phyloP scores from a whole-genome alignment of 2,329 filamentous ascomycete species.

The Hypomyces perniciosus region DNA sequence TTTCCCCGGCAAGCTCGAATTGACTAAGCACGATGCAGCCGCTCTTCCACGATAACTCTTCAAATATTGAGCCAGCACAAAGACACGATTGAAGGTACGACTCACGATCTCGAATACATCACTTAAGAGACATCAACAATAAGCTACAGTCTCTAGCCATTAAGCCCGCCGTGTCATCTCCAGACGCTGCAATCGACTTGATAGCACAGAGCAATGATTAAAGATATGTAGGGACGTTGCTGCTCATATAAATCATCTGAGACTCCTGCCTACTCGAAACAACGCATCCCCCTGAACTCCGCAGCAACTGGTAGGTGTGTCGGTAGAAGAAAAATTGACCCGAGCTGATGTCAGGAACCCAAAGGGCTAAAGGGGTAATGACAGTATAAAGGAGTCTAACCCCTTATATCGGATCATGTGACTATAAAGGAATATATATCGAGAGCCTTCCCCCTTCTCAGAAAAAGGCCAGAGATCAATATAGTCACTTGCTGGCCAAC shows the following conservation, averaged over 20 bases:
- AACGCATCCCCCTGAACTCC: not conserved
- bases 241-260: not conserved
- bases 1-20: not conserved
- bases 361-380: too few species aligned
- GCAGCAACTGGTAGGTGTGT: not conserved
- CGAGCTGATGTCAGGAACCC: too few species aligned
- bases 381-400: too few species aligned
- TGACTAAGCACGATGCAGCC: too few species aligned
- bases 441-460: too few species aligned
- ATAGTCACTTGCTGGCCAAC: too few species aligned
- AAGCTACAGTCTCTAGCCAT: constrained; percentile 4
- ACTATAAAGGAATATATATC: too few species aligned
- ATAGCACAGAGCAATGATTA: constrained; percentile 12
- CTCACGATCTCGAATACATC: constrained; percentile 14
- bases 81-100: constrained; percentile 17
- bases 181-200: not conserved
- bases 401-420: too few species aligned
- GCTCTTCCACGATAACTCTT: constrained; percentile 12
- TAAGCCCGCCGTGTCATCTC: not conserved
- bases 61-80: constrained; percentile 17
- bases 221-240: constrained; percentile 5
- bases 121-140: constrained; percentile 8
- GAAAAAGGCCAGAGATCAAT: too few species aligned
- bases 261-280: not conserved
- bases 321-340: not conserved